phyloP scores from a whole-genome alignment of 495 filamentous ascomycete genomes.

The Penicillium bovifimosum region DNA sequence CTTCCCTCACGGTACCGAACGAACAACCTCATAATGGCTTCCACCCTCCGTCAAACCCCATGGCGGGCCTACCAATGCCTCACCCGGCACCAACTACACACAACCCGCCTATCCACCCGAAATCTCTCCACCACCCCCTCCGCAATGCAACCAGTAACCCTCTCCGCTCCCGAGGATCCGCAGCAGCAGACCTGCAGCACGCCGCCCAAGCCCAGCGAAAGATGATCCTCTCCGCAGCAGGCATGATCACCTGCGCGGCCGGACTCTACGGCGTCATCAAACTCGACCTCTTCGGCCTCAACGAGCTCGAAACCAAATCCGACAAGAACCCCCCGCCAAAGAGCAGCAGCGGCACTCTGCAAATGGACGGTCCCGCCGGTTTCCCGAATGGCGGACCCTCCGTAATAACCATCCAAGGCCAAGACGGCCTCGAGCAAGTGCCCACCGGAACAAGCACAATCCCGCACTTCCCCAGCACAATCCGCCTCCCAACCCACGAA shows the following conservation, averaged over 20 bases:
- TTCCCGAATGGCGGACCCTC: constrained; percentile 34
- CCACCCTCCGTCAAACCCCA: constrained; percentile 22
- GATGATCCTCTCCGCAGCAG: constrained; percentile 31
- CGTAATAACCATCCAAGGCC: constrained; percentile 42
- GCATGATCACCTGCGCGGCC: constrained; percentile 31
- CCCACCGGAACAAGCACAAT: constrained; percentile 78
- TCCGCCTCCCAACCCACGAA: constrained; percentile 51
- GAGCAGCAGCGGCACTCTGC: constrained; percentile 19
- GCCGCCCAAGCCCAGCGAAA: constrained; percentile 28
- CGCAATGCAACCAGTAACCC: constrained; percentile 26
- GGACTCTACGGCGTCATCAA: constrained; percentile 39
- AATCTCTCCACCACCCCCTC: constrained; percentile 26
- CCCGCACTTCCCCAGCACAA: constrained; percentile 70
- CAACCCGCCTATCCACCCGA: constrained; percentile 9
- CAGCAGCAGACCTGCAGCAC: constrained; percentile 16
- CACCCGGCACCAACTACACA: constrained; percentile 20
- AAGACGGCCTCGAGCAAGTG: constrained; percentile 61
- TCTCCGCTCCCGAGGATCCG: constrained; percentile 21
- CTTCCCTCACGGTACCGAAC: background rate
- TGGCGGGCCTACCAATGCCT: constrained; percentile 35
- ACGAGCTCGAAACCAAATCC: constrained; percentile 13
- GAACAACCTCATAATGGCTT: constrained; percentile 21
- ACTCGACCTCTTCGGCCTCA: constrained; percentile 35
- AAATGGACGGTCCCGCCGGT: constrained; percentile 37
- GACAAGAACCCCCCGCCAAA: background rate